A percentile compares a stretch with the other conserved stretches of the same genome.
Evolutionary conservation across 2,329 filamentous ascomycete genomes (phyloP).

Genomic region (Mycosphaerelloides madeirae): DNA sequence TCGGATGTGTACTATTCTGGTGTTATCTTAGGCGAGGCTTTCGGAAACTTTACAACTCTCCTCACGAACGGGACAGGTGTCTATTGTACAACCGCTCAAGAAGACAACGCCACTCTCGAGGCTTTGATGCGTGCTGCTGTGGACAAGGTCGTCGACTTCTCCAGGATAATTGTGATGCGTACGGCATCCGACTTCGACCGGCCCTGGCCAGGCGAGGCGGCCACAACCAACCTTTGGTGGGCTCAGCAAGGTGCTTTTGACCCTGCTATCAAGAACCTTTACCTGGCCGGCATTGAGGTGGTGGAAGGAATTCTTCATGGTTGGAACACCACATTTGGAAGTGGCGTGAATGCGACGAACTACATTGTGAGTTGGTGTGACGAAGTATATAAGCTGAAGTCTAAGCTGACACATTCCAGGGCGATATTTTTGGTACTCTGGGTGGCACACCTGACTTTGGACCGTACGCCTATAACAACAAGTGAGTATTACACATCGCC

Average conservation of each 20-base stretch:
- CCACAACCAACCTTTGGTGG: constrained; percentile 57
- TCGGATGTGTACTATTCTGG: constrained; percentile 70
- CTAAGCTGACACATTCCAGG: constrained; percentile 1
- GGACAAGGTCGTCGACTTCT: constrained; percentile 58
- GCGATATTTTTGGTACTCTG: constrained; percentile 59
- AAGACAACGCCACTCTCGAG: constrained; percentile 66
- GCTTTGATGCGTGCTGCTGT: constrained; percentile 58
- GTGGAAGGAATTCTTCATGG: constrained; percentile 57
- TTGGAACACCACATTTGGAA: constrained; percentile 57
- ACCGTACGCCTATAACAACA: constrained; percentile 20
- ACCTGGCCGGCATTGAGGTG: constrained; percentile 60
- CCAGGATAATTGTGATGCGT: constrained; percentile 63
- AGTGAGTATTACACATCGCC: constrained; percentile 4
- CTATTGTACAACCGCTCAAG: constrained; percentile 69
- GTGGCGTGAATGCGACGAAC: constrained; percentile 56
- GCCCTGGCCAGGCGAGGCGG: constrained; percentile 54
- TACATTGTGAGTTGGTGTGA: constrained; percentile 45
- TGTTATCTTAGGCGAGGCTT: constrained; percentile 54
- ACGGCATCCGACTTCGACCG: constrained; percentile 69
- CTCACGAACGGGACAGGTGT: constrained; percentile 64
- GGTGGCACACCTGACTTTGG: constrained; percentile 41
- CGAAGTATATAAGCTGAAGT: background rate
- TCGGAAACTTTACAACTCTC: constrained; percentile 59
- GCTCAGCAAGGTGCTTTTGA: constrained; percentile 59
- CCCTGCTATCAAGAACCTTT: constrained; percentile 63